Base-by-base conservation (phyloP, 2,329 filamentous ascomycete genomes). In the Arachnopeziza araneosa region DNA sequence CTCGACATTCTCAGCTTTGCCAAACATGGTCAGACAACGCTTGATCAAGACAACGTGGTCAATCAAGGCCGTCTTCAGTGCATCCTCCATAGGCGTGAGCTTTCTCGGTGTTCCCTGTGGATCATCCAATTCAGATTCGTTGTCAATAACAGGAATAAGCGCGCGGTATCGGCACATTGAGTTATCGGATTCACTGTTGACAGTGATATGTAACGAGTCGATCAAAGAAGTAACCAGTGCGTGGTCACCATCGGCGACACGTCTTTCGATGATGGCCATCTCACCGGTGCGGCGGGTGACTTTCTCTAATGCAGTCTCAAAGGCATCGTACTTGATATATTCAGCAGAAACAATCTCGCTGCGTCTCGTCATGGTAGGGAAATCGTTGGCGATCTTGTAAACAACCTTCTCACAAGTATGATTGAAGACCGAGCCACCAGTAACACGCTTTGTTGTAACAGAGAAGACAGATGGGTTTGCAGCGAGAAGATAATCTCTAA, bases 251-350 rank as follows among this genome's bases (percentile, higher is more conserved):
- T 90, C 86, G 0, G 80, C 76, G 9, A 93, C 80, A 55, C 86
- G 86, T 72, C 88, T 90, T 72, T 96, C 91, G 1, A 96, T 78
- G 0, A 82, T 75, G 1, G 84, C 79, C 77, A 98, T 84, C 74
- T 98, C 93, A 60, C 90, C 85, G 0, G 93, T 96, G 78, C 97
- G 97, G 61, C 93, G 86, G 68, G 91, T 88, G 32, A 95, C 93
- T 19, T 93, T 87, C 73, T 98, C 93, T 62, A 98, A 80, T 0
- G 89, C 93, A n/a, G 91, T 93, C 74, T 97, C 89, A 60, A 95
- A 79, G 7, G 93, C 86, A 32, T 83, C 83, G 24, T 97, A 79
- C 12, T 80, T 80, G 21, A 70, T 54, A 8, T 88, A 86, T 21
- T 87, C 83, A 1, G 83, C 80, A 7, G 84, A 79, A 17, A 96